Conservation (phyloP, 2,329 filamentous ascomycete genomes). For the Trichophyton benhamiae region DNA sequence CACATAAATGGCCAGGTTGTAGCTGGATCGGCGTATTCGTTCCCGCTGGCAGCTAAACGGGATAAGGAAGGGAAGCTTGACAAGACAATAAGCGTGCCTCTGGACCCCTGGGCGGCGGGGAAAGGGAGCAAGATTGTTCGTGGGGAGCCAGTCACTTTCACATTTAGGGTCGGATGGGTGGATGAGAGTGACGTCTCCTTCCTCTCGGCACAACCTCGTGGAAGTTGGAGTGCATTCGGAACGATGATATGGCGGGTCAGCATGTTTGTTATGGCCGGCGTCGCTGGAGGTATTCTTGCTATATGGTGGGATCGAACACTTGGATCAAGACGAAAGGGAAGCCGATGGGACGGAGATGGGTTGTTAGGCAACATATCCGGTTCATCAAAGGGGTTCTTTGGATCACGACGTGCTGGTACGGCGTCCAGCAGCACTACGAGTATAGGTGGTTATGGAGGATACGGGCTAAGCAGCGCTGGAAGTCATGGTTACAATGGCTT, state of each 20-base stretch:
- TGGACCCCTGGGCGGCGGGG: constrained; percentile 35
- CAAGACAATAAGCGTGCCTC: constrained; percentile 35
- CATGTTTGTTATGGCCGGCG: constrained; percentile 25
- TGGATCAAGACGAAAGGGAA: constrained; percentile 14
- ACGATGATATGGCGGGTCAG: constrained; percentile 14
- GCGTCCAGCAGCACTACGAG: constrained; percentile 27
- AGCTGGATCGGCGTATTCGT: constrained; percentile 75
- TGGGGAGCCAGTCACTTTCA: constrained; percentile 68
- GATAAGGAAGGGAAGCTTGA: constrained; percentile 25
- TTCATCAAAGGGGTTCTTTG: constrained; percentile 20
- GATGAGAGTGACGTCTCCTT: constrained; percentile 29
- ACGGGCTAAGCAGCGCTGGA: constrained; percentile 32
- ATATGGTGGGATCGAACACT: constrained; percentile 28
- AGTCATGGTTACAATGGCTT: constrained; percentile 21
- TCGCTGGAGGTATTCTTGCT: constrained; percentile 25
- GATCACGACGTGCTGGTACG: constrained; percentile 39
- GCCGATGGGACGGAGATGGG: constrained; percentile 35
- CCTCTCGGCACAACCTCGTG: constrained; percentile 18
- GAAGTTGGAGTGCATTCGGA: neutral
- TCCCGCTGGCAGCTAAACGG: constrained; percentile 36
- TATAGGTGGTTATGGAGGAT: constrained; percentile 45
- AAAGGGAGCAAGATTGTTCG: constrained; percentile 61
- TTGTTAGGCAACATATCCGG: constrained; percentile 23
- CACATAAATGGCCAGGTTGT: constrained; percentile 58
- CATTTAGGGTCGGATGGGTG: constrained; percentile 68